These are phyloP conservation scores for Pythium chondricola DNA, from an alignment of 352 stramenopile genomes.

Conservation along the genomic window DNA sequence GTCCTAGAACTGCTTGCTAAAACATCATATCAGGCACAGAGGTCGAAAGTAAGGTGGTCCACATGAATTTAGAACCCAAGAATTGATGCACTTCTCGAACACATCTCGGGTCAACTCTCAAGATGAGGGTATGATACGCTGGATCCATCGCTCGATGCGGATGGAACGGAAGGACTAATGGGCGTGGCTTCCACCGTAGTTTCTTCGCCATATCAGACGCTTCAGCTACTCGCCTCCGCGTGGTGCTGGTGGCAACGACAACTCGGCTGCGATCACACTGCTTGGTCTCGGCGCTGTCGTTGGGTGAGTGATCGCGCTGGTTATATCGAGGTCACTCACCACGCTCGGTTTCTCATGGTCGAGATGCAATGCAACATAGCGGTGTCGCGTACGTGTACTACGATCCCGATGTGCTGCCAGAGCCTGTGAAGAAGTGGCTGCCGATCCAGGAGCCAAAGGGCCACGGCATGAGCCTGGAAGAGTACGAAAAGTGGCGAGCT, in stretches of 20 bases:
- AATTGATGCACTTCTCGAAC: constrained; percentile 16
- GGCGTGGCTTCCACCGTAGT: neutral
- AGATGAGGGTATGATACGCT: constrained; percentile 2
- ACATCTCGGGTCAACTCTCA: constrained; percentile 5
- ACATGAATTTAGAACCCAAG: neutral
- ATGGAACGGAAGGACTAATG: neutral
- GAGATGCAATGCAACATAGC: no score
- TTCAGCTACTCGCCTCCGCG: constrained; percentile 71
- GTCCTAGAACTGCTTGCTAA: constrained; percentile 20
- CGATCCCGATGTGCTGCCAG: constrained; percentile 75
- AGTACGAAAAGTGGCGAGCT: constrained; percentile 83
- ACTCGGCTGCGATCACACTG: constrained; percentile 79
- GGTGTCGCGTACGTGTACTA: constrained; percentile 80
- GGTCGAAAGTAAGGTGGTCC: constrained; percentile 2
- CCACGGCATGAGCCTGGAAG: constrained; percentile 81
- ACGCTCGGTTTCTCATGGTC: no score
- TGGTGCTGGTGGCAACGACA: constrained; percentile 59
- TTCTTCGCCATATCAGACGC: constrained; percentile 31
- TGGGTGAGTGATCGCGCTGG: constrained; percentile 27
- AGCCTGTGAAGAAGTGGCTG: constrained; percentile 65
- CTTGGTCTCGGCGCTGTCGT: constrained; percentile 53
- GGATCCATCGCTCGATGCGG: neutral
- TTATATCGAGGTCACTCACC: neutral
- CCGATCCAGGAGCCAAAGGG: constrained; percentile 78
- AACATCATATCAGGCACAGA: constrained; percentile 17